phyloP scores from a whole-genome alignment of 176 grass and related monocot species.

The Triticum dicoccoides region DNA sequence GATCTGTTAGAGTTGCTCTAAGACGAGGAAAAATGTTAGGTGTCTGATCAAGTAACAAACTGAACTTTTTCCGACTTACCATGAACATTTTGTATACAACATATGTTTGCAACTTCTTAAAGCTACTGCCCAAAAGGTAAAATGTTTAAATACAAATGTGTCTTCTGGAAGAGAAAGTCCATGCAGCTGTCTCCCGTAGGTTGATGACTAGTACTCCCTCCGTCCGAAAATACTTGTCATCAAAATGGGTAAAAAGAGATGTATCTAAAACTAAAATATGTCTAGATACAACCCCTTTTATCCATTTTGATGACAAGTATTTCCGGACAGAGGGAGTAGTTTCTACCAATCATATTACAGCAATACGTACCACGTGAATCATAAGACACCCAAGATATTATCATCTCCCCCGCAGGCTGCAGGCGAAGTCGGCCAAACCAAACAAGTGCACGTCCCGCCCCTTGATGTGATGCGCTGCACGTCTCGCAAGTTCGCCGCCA shows the following conservation, averaged over 20 bases:
- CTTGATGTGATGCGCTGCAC: constrained; percentile 30
- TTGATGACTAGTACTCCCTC: not conserved
- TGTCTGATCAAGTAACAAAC: too few relatives aligned
- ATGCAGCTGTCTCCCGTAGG: too few relatives aligned
- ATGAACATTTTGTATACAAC: not conserved
- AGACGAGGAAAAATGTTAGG: too few relatives aligned
- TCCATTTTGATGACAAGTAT: too few relatives aligned
- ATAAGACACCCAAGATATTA: not conserved
- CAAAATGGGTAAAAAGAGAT: too few relatives aligned
- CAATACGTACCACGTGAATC: not conserved
- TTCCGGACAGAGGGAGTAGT: too few relatives aligned
- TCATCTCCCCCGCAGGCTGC: not conserved
- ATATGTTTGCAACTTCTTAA: not conserved
- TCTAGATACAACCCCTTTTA: too few relatives aligned
- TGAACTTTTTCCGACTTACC: too few relatives aligned
- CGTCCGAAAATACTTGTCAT: too few relatives aligned
- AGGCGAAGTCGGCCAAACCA: not conserved
- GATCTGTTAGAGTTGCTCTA: too few relatives aligned
- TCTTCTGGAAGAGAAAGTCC: not conserved
- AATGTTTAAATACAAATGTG: not conserved
- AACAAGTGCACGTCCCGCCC: not conserved
- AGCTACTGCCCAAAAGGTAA: too few relatives aligned
- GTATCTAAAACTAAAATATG: too few relatives aligned
- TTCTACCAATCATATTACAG: not conserved
- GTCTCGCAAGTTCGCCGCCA: constrained; percentile 8